Percentiles rank a stretch among this genome's conserved stretches.
These are phyloP conservation scores for Phytophthora brassicae DNA, from an alignment of 352 stramenopile genomes.

Conservation along the genomic window DNA sequence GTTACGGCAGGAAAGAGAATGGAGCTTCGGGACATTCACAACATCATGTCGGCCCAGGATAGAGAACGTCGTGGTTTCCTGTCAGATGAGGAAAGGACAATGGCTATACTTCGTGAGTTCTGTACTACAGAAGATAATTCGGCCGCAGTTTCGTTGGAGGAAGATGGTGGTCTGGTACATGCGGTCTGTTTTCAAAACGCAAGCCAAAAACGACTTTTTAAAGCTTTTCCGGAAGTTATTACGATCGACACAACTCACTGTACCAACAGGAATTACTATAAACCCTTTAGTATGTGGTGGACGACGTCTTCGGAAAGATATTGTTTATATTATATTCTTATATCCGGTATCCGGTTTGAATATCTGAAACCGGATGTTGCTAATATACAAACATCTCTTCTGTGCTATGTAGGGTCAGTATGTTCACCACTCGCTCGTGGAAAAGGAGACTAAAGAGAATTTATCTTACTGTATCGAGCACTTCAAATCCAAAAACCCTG, in stretches of 20 bases:
- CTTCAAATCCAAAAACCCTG: slow-evolving; percentile 11
- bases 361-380: neutral
- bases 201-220: slow-evolving; percentile 11
- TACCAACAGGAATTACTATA: slow-evolving; percentile 15
- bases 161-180: slow-evolving; percentile 3
- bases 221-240: slow-evolving; percentile 19
- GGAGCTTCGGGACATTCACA: slow-evolving; percentile 14
- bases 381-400: too few species aligned
- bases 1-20: slow-evolving; percentile 9
- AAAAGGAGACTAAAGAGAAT: slow-evolving; percentile 8
- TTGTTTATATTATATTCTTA: too few species aligned
- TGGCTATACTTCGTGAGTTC: slow-evolving; percentile 15
- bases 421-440: slow-evolving; percentile 14
- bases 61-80: neutral
- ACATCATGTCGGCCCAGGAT: neutral
- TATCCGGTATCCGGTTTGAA: too few species aligned
- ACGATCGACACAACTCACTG: slow-evolving; percentile 5
- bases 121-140: neutral
- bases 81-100: slow-evolving; percentile 1
- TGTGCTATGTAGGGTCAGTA: slow-evolving; percentile 20
- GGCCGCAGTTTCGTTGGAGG: neutral
- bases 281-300: slow-evolving; percentile 16
- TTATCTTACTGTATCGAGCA: neutral
- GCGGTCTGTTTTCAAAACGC: slow-evolving; percentile 14
- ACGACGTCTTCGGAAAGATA: slow-evolving; percentile 18